A percentile compares a stretch with the other conserved stretches of the same genome.
Conservation (phyloP, 148 eudicot species). For the Heliosperma pusillum region DNA sequence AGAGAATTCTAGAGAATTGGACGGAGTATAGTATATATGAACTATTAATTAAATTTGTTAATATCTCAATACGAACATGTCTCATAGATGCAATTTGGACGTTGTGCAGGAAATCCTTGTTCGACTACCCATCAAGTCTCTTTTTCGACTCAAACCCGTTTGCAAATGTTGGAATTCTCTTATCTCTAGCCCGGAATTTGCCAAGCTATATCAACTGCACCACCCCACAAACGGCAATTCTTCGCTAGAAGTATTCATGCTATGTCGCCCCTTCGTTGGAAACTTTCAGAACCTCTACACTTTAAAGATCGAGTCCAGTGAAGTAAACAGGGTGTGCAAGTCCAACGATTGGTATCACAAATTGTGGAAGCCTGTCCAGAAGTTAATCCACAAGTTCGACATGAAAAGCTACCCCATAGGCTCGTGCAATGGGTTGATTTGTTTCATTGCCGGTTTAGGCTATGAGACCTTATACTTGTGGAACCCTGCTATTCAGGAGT, state of each 20-base stretch:
- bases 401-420: background rate
- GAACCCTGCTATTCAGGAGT: background rate
- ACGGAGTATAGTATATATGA: no score
- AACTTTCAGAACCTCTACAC: background rate
- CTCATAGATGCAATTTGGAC: background rate
- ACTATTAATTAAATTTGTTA: no score
- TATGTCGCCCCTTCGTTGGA: background rate
- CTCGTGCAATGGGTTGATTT: background rate
- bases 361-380: background rate
- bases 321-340: background rate
- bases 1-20: no score
- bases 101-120: background rate
- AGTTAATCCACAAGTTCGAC: background rate
- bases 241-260: background rate
- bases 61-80: no score
- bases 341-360: background rate
- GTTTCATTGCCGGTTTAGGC: background rate
- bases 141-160: background rate
- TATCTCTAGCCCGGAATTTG: background rate
- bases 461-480: background rate
- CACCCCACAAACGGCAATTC: background rate
- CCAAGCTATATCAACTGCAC: background rate
- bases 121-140: background rate
- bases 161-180: constrained; percentile 6
- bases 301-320: background rate